Conservation (phyloP, 495 filamentous ascomycete species). For the Penicillium egyptiacum region DNA sequence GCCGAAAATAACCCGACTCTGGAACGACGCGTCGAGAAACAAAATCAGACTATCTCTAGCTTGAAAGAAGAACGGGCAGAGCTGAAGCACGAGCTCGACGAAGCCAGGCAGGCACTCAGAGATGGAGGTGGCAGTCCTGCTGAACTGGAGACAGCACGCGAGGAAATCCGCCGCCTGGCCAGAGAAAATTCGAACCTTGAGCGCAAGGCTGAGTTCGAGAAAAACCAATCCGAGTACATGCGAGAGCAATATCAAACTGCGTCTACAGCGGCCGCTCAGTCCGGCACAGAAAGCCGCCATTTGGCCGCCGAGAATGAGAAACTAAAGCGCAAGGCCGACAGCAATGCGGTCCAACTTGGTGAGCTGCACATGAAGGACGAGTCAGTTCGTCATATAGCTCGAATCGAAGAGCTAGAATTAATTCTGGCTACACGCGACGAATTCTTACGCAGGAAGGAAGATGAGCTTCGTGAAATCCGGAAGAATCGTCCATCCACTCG, state of each 20-base stretch:
- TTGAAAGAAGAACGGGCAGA: slow-evolving; percentile 51
- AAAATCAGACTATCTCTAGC: slow-evolving; percentile 43
- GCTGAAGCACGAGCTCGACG: slow-evolving; percentile 51
- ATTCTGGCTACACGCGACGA: slow-evolving; percentile 42
- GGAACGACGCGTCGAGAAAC: slow-evolving; percentile 40
- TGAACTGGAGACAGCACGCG: slow-evolving; percentile 47
- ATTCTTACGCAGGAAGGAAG: slow-evolving; percentile 58
- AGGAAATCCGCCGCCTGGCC: slow-evolving; percentile 44
- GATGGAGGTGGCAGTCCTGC: slow-evolving; percentile 51
- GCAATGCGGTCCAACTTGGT: slow-evolving; percentile 52
- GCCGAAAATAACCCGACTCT: slow-evolving; percentile 22
- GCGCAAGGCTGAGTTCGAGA: slow-evolving; percentile 51
- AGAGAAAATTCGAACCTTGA: slow-evolving; percentile 45
- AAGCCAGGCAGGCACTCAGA: slow-evolving; percentile 48
- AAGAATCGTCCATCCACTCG: slow-evolving; percentile 49
- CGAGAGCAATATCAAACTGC: slow-evolving; percentile 64
- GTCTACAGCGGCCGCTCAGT: slow-evolving; percentile 53
- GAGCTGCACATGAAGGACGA: slow-evolving; percentile 50
- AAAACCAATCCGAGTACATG: slow-evolving; percentile 57
- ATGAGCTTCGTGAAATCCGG: slow-evolving; percentile 59
- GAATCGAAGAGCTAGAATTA: slow-evolving; percentile 52
- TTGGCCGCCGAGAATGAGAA: slow-evolving; percentile 48
- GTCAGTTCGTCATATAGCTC: slow-evolving; percentile 34
- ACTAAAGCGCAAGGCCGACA: slow-evolving; percentile 51
- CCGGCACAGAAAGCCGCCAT: slow-evolving; percentile 50